A percentile compares a stretch with the other conserved stretches of the same genome.
phyloP scores from a whole-genome alignment of 2,329 filamentous ascomycete genomes.

The Davidsoniella virescens region DNA sequence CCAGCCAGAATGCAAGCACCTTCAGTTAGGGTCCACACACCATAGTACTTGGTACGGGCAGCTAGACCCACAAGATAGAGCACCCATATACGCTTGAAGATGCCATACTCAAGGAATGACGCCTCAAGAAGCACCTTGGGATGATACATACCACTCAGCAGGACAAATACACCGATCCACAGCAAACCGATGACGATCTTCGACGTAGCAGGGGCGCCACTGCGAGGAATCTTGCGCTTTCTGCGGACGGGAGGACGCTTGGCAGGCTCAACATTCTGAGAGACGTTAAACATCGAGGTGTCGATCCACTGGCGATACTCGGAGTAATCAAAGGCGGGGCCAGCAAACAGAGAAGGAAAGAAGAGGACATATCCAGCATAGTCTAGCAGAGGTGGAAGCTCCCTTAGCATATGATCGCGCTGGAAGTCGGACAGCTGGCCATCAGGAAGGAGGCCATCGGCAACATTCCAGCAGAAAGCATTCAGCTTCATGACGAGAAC shows the following conservation, averaged over 20 bases:
- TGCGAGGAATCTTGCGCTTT: conserved; percentile 83
- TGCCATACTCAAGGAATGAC: conserved; percentile 47
- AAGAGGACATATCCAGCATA: conserved; percentile 86
- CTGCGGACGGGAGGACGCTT: conserved; percentile 77
- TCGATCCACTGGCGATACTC: conserved; percentile 90
- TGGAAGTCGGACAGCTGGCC: conserved; percentile 74
- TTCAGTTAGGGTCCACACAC: conserved; percentile 85
- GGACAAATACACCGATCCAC: conserved; percentile 68
- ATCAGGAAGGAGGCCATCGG: conserved; percentile 69
- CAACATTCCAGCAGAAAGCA: conserved; percentile 95
- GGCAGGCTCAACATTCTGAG: conserved; percentile 62
- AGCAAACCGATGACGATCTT: conserved; percentile 58
- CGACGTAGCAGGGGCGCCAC: conserved; percentile 64
- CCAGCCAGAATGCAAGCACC: conserved; percentile 88
- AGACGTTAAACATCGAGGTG: conserved; percentile 83
- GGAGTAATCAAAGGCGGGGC: conserved; percentile 85
- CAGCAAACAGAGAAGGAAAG: conserved; percentile 79
- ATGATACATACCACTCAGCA: conserved; percentile 52
- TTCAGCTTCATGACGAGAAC: conserved; percentile 95
- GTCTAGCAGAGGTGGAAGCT: conserved; percentile 63
- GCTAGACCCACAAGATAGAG: conserved; percentile 74
- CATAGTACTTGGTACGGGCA: conserved; percentile 84
- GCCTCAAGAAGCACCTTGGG: conserved; percentile 47
- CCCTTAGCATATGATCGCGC: conserved; percentile 58
- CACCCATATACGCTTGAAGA: conserved; percentile 58